phyloP scores from a whole-genome alignment of 352 stramenopile genomes.

The Discostella stelligera region DNA sequence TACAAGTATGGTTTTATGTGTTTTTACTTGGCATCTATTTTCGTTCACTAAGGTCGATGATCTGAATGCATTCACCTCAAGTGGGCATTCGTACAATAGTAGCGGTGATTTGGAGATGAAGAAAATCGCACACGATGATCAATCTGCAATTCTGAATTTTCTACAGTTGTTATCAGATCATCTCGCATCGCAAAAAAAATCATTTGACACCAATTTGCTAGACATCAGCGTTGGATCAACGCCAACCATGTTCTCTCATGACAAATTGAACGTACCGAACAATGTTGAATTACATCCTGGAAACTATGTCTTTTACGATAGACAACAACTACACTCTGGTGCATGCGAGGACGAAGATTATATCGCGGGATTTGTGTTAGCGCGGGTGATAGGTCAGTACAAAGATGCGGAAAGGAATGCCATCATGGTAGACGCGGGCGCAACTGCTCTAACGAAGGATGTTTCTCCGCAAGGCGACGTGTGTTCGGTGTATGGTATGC shows the following conservation, averaged over 20 bases:
- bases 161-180: conserved; percentile 11
- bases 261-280: conserved; percentile 22
- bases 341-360: conserved; percentile 23
- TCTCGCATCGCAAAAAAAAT: conserved; percentile 5
- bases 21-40: conserved; percentile 9
- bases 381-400: conserved; percentile 50
- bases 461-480: conserved; percentile 38
- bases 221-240: conserved; percentile 50
- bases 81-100: conserved; percentile 44
- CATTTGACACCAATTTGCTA: conserved; percentile 23
- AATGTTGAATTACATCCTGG: conserved; percentile 43
- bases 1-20: not conserved
- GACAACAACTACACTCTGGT: conserved; percentile 46
- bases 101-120: conserved; percentile 27
- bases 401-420: conserved; percentile 38
- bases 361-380: conserved; percentile 35
- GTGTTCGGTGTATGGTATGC: conserved; percentile 24
- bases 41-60: no score
- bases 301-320: conserved; percentile 54
- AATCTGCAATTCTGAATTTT: conserved; percentile 24
- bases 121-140: conserved; percentile 23
- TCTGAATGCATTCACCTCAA: conserved; percentile 2
- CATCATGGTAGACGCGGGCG: conserved; percentile 50
- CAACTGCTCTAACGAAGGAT: conserved; percentile 52
- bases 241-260: conserved; percentile 35